phyloP scores from a whole-genome alignment of 768 basidiomycete species.

The Suillus tomentosus region DNA sequence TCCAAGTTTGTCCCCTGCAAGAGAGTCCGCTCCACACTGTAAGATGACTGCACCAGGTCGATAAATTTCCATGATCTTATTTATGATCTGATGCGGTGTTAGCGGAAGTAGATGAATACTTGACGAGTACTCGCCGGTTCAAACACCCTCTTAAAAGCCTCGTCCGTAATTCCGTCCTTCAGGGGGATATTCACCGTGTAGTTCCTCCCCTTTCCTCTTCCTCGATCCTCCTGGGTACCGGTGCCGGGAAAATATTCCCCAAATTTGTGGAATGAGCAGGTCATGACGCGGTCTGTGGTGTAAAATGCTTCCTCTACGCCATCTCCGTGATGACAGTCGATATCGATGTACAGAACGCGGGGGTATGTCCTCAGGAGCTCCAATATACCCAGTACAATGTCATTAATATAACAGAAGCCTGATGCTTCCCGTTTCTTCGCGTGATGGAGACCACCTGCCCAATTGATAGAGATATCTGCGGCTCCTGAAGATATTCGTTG shows the following conservation, averaged over 20 bases:
- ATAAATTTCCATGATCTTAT: conserved; percentile 84
- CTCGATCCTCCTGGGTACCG: conserved; percentile 81
- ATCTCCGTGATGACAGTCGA: conserved; percentile 98
- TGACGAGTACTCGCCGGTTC: conserved; percentile 67
- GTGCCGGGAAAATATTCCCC: conserved; percentile 83
- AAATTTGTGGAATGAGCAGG: conserved; percentile 95
- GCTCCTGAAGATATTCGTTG: conserved; percentile 77
- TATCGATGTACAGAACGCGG: conserved; percentile 95
- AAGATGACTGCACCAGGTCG: conserved; percentile 86
- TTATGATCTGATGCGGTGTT: conserved; percentile 59
- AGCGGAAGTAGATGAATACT: not conserved
- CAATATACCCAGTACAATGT: conserved; percentile 92
- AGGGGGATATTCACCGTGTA: conserved; percentile 94
- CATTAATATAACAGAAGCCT: conserved; percentile 99
- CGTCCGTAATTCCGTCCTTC: conserved; percentile 93
- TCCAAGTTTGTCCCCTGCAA: conserved; percentile 93
- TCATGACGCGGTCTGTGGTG: conserved; percentile 96
- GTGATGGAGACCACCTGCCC: conserved; percentile 98
- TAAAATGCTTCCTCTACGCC: conserved; percentile 99
- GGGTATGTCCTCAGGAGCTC: conserved; percentile 85
- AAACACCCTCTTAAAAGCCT: conserved; percentile 85
- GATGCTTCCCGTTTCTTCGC: conserved; percentile 99
- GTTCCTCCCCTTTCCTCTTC: conserved; percentile 79
- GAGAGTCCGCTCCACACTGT: conserved; percentile 95
- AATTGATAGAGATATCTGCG: conserved; percentile 87